These are phyloP conservation scores for Fraxinus angustifolia DNA, from an alignment of 305 asterid species.

Conservation along the genomic window DNA sequence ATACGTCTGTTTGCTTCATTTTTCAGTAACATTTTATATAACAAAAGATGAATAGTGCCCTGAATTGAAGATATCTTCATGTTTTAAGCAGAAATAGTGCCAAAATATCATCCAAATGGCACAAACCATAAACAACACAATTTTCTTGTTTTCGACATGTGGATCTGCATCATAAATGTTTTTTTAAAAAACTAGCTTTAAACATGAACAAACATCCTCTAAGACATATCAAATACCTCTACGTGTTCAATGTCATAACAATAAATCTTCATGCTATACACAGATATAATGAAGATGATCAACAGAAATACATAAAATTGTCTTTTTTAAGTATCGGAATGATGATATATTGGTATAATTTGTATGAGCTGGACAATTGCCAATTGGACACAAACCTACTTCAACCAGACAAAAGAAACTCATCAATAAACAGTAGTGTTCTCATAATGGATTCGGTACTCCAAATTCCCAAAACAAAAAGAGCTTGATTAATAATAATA, in stretches of 20 bases:
- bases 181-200: neutral
- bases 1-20: neutral
- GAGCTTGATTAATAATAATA: neutral
- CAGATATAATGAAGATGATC: neutral
- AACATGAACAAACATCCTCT: neutral
- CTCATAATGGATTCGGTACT: neutral
- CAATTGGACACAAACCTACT: neutral
- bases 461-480: neutral
- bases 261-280: neutral
- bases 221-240: neutral
- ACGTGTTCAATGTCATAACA: neutral
- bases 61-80: neutral
- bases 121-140: neutral
- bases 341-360: neutral
- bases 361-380: neutral
- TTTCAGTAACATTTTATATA: neutral
- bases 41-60: neutral
- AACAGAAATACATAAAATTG: neutral
- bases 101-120: neutral
- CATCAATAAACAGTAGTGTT: neutral
- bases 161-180: neutral
- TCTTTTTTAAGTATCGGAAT: neutral
- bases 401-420: constrained; percentile 1
- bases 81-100: neutral
- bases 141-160: neutral